Percentiles rank a stretch among this genome's conserved stretches.
Conservation (phyloP, 148 eudicot species). For the Dianthus caryophyllus region DNA sequence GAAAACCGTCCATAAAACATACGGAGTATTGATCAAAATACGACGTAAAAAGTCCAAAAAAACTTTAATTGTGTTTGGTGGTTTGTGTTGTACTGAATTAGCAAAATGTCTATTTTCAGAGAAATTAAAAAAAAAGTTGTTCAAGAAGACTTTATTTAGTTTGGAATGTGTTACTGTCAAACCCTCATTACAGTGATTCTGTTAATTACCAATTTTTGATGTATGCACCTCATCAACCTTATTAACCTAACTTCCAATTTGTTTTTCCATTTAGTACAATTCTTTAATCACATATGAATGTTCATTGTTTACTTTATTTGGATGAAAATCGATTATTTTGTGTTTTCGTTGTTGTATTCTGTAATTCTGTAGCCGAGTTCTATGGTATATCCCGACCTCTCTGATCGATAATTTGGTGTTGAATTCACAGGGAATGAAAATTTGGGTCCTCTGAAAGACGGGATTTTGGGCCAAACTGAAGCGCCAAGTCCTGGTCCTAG, state of each 20-base stretch:
- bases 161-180: conserved; percentile 17
- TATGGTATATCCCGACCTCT: no score
- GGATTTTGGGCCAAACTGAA: conserved; percentile 40
- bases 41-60: no score
- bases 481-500: conserved; percentile 65
- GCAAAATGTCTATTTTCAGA: background rate
- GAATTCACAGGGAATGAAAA: conserved; percentile 45
- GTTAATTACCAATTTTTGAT: conserved; percentile 21
- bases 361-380: no score
- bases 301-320: background rate
- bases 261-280: background rate
- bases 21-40: no score
- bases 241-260: background rate
- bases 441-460: conserved; percentile 51
- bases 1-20: no score
- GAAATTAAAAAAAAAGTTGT: background rate
- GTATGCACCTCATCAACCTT: conserved; percentile 5
- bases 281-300: background rate
- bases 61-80: no score
- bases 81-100: background rate
- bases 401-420: no score
- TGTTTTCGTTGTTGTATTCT: no score
- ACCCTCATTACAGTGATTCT: conserved; percentile 1
- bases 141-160: background rate
- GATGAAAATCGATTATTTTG: no score